Conservation (phyloP, 2,329 filamentous ascomycete species). For the Claviceps lovelessii region DNA sequence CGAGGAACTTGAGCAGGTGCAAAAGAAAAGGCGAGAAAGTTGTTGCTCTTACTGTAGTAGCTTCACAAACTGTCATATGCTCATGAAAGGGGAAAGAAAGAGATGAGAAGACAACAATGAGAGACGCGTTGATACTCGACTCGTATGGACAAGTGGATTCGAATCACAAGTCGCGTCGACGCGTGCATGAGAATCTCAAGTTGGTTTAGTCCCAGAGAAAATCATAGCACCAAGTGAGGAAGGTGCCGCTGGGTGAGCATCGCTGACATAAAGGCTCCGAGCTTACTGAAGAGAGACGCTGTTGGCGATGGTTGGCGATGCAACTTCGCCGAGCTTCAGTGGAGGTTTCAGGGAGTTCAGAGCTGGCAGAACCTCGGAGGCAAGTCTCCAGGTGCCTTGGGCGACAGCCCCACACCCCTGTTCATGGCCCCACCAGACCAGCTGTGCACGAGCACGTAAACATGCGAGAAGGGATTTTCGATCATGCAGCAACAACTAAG, state of each 20-base stretch:
- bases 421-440: neutral
- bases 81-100: neutral
- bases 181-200: neutral
- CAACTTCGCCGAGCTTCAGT: conserved; percentile 3
- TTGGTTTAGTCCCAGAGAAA: neutral
- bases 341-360: conserved; percentile 6
- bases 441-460: no score
- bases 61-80: neutral
- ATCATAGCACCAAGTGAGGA: neutral
- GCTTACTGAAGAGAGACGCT: conserved; percentile 4
- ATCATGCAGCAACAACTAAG: no score
- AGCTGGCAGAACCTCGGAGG: conserved; percentile 8
- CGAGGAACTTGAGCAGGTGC: neutral
- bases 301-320: conserved; percentile 3
- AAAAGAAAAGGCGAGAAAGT: neutral
- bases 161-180: neutral
- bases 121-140: neutral
- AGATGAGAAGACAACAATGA: neutral
- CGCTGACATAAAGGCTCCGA: conserved; percentile 2
- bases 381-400: neutral
- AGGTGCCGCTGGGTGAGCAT: neutral
- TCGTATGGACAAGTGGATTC: neutral
- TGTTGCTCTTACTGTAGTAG: conserved; percentile 2
- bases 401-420: neutral
- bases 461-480: no score